phyloP scores from a whole-genome alignment of 106 monocot genomes.

The Dendrobium chrysotoxum region DNA sequence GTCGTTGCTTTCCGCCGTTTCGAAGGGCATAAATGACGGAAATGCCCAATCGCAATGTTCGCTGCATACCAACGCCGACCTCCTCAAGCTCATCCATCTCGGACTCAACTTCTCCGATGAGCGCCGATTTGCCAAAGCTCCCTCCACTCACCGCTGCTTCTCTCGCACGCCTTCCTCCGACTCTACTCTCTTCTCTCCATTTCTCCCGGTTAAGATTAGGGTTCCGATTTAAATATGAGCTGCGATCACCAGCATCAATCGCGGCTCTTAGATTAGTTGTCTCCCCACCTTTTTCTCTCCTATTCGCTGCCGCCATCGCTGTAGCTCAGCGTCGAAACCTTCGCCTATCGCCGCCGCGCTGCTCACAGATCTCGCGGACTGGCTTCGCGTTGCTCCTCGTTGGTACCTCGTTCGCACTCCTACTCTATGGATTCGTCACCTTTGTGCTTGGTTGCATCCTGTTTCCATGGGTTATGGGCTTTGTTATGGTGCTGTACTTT shows the following conservation, averaged over 20 bases:
- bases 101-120: too few species aligned
- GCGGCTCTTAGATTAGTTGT: slow-evolving; percentile 23
- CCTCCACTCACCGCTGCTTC: not conserved
- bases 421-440: slow-evolving; percentile 14
- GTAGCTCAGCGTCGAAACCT: not conserved
- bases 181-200: not conserved
- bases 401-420: slow-evolving; percentile 23
- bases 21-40: too few species aligned
- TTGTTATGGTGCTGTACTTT: slow-evolving; percentile 25
- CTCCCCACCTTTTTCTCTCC: not conserved
- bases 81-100: too few species aligned
- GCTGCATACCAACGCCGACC: too few species aligned
- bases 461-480: slow-evolving; percentile 38
- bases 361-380: slow-evolving; percentile 17
- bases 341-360: not conserved
- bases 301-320: not conserved
- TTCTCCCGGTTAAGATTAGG: slow-evolving; percentile 1
- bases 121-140: not conserved
- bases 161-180: not conserved
- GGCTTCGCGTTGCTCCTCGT: slow-evolving; percentile 24
- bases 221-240: not conserved
- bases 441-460: slow-evolving; percentile 37
- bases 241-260: slow-evolving; percentile 5
- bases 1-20: too few species aligned
- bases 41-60: too few species aligned